Conservation (phyloP, 352 stramenopile species). For the Thalassiosira allenii region DNA sequence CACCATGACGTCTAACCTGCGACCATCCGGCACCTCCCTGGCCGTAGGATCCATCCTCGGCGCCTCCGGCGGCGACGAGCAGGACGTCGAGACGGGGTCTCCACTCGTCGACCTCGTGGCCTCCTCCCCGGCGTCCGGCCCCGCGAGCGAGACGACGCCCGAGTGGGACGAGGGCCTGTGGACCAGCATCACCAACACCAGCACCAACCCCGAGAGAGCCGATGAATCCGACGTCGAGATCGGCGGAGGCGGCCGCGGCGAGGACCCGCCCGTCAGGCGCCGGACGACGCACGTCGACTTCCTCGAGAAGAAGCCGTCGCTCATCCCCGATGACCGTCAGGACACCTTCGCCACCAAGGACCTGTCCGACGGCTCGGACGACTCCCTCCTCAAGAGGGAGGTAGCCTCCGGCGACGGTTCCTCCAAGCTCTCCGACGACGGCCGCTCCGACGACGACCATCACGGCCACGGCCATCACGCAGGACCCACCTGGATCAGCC, state of each 20-base stretch:
- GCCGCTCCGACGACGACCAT: constrained; percentile 1
- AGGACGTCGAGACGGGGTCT: too few relatives aligned
- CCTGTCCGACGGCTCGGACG: not conserved
- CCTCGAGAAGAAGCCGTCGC: too few relatives aligned
- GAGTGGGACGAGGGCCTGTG: too few relatives aligned
- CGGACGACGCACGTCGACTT: not conserved
- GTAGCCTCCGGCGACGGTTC: not conserved
- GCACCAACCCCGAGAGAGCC: not conserved
- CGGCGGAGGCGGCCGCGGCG: too few relatives aligned
- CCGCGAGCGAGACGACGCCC: not conserved
- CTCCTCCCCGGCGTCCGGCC: not conserved
- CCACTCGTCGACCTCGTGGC: too few relatives aligned
- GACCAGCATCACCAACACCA: too few relatives aligned
- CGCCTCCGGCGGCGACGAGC: too few relatives aligned
- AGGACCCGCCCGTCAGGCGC: not conserved
- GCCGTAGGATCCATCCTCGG: too few relatives aligned
- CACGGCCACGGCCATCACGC: constrained; percentile 19
- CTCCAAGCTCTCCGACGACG: not conserved
- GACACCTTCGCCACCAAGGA: not conserved
- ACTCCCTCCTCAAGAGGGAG: not conserved
- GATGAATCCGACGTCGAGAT: not conserved
- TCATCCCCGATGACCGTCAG: not conserved
- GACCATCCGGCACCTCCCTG: too few relatives aligned
- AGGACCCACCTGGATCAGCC: not conserved
- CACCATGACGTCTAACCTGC: too few relatives aligned